phyloP scores from a whole-genome alignment of 1,284 basidiomycete genomes.

The Cerrena zonata region DNA sequence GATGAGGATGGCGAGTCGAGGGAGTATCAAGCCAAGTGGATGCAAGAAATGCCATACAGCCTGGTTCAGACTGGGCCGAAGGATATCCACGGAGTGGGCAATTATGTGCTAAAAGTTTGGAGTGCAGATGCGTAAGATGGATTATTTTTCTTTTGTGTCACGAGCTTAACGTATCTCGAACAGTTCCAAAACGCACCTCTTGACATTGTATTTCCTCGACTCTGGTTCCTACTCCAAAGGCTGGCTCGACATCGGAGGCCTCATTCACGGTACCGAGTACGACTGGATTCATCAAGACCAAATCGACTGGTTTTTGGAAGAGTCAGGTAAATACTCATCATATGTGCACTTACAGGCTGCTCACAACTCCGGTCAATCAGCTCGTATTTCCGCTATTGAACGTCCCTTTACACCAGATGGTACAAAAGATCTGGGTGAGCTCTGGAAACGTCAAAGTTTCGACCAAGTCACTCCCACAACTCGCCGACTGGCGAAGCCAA shows the following conservation, averaged over 20 bases:
- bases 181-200: constrained; percentile 79
- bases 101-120: constrained; percentile 74
- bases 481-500: constrained; percentile 75
- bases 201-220: constrained; percentile 91
- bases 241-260: constrained; percentile 53
- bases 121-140: constrained; percentile 66
- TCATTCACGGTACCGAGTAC: constrained; percentile 62
- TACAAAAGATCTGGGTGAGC: constrained; percentile 56
- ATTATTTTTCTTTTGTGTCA: no score
- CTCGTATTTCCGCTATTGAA: constrained; percentile 62
- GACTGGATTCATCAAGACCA: constrained; percentile 79
- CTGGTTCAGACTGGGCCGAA: constrained; percentile 75
- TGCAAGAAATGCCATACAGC: constrained; percentile 81
- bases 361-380: constrained; percentile 18
- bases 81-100: constrained; percentile 79
- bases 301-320: constrained; percentile 82
- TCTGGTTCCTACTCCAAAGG: constrained; percentile 73
- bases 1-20: constrained; percentile 62
- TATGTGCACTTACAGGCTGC: not conserved
- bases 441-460: constrained; percentile 49
- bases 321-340: constrained; percentile 45
- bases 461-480: constrained; percentile 52
- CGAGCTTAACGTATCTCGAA: not conserved
- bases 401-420: constrained; percentile 78
- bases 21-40: constrained; percentile 62